phyloP scores from a whole-genome alignment of 2,329 filamentous ascomycete species.

The Fusarium sp. region DNA sequence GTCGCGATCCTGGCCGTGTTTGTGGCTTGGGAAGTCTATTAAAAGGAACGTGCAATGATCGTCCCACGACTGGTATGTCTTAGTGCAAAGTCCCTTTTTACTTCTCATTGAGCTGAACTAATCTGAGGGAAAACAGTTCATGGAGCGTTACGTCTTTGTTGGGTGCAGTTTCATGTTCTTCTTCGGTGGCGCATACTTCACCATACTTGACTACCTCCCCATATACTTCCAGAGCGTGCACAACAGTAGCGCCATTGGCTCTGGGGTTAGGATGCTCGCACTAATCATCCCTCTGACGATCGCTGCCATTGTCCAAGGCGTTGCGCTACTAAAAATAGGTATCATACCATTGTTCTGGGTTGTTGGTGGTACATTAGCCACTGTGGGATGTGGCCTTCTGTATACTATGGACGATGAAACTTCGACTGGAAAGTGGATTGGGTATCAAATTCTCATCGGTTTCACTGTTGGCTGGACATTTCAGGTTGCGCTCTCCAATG shows the following conservation, averaged over 20 bases:
- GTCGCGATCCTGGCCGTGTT: conserved; percentile 51
- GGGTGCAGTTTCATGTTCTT: too few relatives aligned
- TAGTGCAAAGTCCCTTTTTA: too few relatives aligned
- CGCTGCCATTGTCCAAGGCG: background rate
- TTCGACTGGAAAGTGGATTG: background rate
- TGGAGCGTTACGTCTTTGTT: too few relatives aligned
- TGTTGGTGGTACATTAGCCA: background rate
- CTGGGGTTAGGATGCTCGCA: background rate
- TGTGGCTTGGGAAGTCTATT: too few relatives aligned
- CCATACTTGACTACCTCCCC: background rate
- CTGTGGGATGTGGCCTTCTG: background rate
- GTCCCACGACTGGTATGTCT: too few relatives aligned
- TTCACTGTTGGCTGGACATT: background rate
- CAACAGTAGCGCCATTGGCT: background rate
- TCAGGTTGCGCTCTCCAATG: background rate
- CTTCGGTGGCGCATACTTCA: too few relatives aligned
- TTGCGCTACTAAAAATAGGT: background rate
- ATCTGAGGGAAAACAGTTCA: conserved; percentile 32
- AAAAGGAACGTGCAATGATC: too few relatives aligned
- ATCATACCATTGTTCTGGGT: background rate
- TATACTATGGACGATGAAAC: background rate
- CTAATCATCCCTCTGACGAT: background rate
- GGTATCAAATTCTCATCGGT: background rate
- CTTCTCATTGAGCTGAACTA: too few relatives aligned
- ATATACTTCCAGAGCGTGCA: background rate